Evolutionary conservation across 257 asterid species (phyloP), one percentile per base, ranked within the genome.

Genomic region (Rehmannia glutinosa): DNA sequence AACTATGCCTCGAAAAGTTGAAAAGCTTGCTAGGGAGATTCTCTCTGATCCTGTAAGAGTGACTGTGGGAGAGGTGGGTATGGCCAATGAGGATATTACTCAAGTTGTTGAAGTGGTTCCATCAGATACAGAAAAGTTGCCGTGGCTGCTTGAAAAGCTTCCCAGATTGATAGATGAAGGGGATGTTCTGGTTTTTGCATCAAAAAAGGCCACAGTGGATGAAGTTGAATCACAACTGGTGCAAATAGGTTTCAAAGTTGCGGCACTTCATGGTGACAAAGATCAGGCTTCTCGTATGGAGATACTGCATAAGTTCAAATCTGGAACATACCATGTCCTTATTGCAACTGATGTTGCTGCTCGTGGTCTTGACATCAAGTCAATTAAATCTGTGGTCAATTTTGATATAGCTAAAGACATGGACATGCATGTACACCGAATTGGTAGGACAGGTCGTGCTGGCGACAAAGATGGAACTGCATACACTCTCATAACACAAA

Each of bases 381-480:
- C 99, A 55, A 89, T 93, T 54, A 93, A 93, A 77, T 88, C 99
- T 20, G 99, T 93, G 68, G 96, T 93, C 49, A 93, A 93, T 73
- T 93, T 81, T 75, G 99, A 93, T 75, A 84, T 85, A 65, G 97
- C 99, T 53, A 93, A 88, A 79, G 99, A 93, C 56, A 93, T 93
- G 97, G 99, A 93, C 80, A 93, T 93, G 99, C 99, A 93, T 72
- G 99, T 93, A 17, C 99, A 93, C 67, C 90, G 99, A 57, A 90
- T 93, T 78, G 99, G 99, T 65, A 90, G 99, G 86, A 93, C 99
- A 15, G 99, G 99, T n/a, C 99, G 99, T 77, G 99, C 99, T 9
- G 99, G 99, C 25, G 99, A 93, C 83, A 93, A 93, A 81, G 99
- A 93, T 71, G 97, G 99, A 64, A 88, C 95, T 52, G 99, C 99